Evolutionary conservation across 2,329 filamentous ascomycete genomes (phyloP), one percentile per base, ranked within the genome.

Genomic region (Sporothrix curviconia): DNA sequence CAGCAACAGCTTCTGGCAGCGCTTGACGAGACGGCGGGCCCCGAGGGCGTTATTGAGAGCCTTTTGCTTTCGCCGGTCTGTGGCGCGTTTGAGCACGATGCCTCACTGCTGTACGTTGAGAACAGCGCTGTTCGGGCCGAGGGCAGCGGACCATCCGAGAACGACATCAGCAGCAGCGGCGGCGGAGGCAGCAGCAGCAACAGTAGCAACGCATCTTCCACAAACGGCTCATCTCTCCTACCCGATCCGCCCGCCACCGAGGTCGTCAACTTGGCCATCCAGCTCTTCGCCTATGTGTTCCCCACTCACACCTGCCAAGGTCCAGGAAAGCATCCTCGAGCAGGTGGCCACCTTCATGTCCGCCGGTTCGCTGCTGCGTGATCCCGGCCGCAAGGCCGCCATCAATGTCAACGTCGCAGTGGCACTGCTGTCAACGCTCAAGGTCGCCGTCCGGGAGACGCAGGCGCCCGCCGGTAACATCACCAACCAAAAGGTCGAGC

Each of bases 321-420:
- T 99, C 3, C 94, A 99, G 67, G 94, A 99, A 70, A 96, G 92
- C 67, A 90, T 95, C 49, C 76, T 99, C 9, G 94, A 99, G 70
- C 94, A 99, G 68, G 86, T 97, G 49, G 87, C 89, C 15, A 94
- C 90, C 0, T 95, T 95, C 66, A 77, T 94, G n/a, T 87, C 90
- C 0, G 88, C 91, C 1, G 83, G 84, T 0, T 84, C 82, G 51
- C 76, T 96, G 22, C 89, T 92, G 64, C 83, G 94, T 62, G 94
- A 97, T 65, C 87, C 87, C 1, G 92, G 92, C 6, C 82, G 92
- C 53, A 95, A 89, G 69, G 88, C 91, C 32, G 94, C 95, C 2
- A 91, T 99, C 72, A 87, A 85, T 60, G 88, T 96, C 60, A 99
- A 99, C 66, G 81, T 96, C 61, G 89, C 90, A 0, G 82, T 89